A percentile compares a stretch with the other conserved stretches of the same genome.
phyloP scores from a whole-genome alignment of 2,329 filamentous ascomycete genomes.

The Exophiala xenobiotica region DNA sequence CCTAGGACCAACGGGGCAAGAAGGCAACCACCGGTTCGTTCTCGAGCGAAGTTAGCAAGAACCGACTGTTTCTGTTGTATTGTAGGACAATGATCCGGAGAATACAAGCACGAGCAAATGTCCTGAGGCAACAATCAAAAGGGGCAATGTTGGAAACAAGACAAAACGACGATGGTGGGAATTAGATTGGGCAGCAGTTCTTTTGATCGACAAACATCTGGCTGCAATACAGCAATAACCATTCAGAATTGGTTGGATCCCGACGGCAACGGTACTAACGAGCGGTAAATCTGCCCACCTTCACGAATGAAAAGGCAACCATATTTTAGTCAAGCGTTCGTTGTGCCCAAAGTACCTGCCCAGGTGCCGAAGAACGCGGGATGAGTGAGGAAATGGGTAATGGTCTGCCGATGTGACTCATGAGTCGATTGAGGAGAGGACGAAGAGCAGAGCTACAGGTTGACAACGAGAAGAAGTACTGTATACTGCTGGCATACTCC shows the following conservation, averaged over 20 bases:
- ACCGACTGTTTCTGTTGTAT: background rate
- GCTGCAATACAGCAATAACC: background rate
- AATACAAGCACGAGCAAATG: background rate
- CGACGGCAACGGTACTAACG: constrained; percentile 2
- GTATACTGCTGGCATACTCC: too few relatives aligned
- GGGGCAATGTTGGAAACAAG: background rate
- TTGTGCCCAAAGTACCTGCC: background rate
- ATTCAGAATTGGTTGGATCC: constrained; percentile 12
- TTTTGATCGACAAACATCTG: constrained; percentile 16
- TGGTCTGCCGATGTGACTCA: background rate
- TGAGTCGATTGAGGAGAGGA: background rate
- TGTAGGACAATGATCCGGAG: background rate
- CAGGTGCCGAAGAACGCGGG: background rate
- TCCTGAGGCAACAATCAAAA: background rate
- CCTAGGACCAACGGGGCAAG: background rate
- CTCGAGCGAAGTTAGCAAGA: background rate
- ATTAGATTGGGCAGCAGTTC: constrained; percentile 18
- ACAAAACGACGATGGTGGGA: background rate
- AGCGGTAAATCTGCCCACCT: background rate
- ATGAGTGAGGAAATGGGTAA: background rate
- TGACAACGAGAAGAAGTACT: too few relatives aligned
- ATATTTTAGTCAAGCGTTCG: background rate
- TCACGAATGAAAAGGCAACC: constrained; percentile 11
- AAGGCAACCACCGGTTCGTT: background rate
- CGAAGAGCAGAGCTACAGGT: too few relatives aligned